Base-by-base conservation (phyloP, 2,329 filamentous ascomycete genomes). In the Botrytis sinoallii region DNA sequence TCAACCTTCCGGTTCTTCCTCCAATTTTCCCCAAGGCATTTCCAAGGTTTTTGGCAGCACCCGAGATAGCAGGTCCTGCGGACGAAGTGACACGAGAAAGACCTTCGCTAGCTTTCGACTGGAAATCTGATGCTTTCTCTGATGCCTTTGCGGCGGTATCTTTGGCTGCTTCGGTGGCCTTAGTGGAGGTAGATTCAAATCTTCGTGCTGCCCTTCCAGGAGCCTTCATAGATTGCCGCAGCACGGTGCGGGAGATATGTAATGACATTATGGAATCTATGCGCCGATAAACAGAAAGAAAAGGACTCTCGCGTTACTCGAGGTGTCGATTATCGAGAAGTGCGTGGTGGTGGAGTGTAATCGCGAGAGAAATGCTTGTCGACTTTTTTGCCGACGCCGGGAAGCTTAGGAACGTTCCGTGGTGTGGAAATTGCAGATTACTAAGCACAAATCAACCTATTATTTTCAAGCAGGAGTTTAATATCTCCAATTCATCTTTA, bases 41-140 rank as follows among this genome's bases (percentile, higher is more conserved):
- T 78, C 87, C 85, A 78, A 91, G 84, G 73, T 89, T 88, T 82
- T 89, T 89, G 73, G 92, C 92, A 79, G 92, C 93, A 82, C 89
- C 91, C 79, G 88, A 87, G 79, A 97, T 86, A 75, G 91, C 93
- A 75, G 93, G 91, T 73, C 93, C 93, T 79, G 94, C 95, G 71
- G 93, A 90, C 79, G 92, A 91, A 77, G 91, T 87, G 80, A 96
- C 95, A 82, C 91, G 90, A 79, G 92, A 93, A 72, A 98, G 89
- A 77, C 94, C 94, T 85, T 97, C 88, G 77, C 91, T 88, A 74
- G 94, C 94, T 88, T 94, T 94, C 80, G 86, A 81, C 67, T 85
- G 80, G 79, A 84, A 84, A 75, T 87, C 83, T 77, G 84, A 82
- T 63, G 85, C 84, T 44, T 83, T 80, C 61, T 84, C 78, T 29